Base-by-base conservation (phyloP, 805 yeast species). In the Candida bentonensis region DNA sequence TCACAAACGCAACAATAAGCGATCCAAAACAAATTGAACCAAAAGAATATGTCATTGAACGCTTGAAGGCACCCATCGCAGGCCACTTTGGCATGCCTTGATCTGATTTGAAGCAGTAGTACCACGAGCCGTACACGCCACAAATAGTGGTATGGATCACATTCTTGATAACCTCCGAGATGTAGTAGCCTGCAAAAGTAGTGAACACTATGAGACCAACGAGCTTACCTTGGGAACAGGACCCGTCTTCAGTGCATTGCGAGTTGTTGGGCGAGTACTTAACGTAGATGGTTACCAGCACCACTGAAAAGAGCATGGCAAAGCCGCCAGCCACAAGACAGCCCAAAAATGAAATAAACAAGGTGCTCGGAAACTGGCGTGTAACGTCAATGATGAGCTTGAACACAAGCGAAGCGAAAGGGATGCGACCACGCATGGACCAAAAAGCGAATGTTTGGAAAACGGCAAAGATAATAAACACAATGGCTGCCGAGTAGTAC, bases 1-100 rank as follows among this genome's bases (percentile, higher is more conserved):
- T 89, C 49, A 86, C 71, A 22, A 85, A 49, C 0, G 85, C 76
- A 33, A 82, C 82, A 58, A 82, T 70, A 55, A 82, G 61, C 2
- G 86, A 80, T 0, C 96, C 95, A 56, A 84, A 82, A 58, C 94
- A 82, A 45, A 88, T 80, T 2, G 95, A 82, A 2, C 97, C 96
- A 55, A 87, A 81, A 7, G 94, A 84, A 58, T 79, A 82, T 2
- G 95, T 82, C 61, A 84, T 61, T 1, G 95, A 85, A 51, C 95
- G 72, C 54, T 69, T 75, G 51, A 87, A 76, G 2, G 95, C 79
- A 2, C 92, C 87, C 48, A 79, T 65, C 0, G 94, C 92, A 2
- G 95, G 89, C 67, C 73, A 71, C 53, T 58, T 70, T 25, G 95
- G 95, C 66, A 75, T 79, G 2, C 87, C 87, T 58, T 80, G 81